phyloP scores from a whole-genome alignment of 768 basidiomycete genomes.

The Wakefieldia striispora region DNA sequence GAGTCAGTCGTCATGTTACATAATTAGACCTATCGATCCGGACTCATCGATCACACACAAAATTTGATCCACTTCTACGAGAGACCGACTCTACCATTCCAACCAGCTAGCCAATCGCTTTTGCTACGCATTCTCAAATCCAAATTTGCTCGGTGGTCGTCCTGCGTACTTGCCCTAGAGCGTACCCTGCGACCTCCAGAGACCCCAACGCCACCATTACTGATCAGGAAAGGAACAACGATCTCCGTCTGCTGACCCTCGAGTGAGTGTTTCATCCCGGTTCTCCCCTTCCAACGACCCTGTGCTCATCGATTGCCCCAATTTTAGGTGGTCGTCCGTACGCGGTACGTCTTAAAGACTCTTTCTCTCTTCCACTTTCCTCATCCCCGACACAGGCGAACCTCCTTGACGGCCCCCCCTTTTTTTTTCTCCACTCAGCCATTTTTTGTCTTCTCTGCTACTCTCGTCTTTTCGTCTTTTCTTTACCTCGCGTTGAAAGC shows the following conservation, averaged over 20 bases:
- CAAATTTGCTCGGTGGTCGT: slow-evolving; percentile 19
- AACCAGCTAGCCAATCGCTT: slow-evolving; percentile 20
- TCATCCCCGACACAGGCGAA: slow-evolving; percentile 54
- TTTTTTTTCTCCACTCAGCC: slow-evolving; percentile 1
- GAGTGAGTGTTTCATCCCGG: slow-evolving; percentile 47
- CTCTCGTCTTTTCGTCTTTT: slow-evolving; percentile 1
- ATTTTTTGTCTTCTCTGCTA: slow-evolving; percentile 9
- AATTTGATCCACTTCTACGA: slow-evolving; percentile 12
- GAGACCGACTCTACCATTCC: not conserved
- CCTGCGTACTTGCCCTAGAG: slow-evolving; percentile 15
- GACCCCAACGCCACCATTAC: slow-evolving; percentile 56
- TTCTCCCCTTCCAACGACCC: slow-evolving; percentile 7
- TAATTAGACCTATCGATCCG: slow-evolving; percentile 11
- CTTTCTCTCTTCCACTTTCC: slow-evolving; percentile 4
- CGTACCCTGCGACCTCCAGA: slow-evolving; percentile 39
- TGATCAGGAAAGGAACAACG: slow-evolving; percentile 74
- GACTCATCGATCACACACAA: slow-evolving; percentile 14
- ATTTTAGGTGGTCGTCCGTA: slow-evolving; percentile 71
- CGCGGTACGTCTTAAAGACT: slow-evolving; percentile 51
- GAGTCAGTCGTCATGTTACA: slow-evolving; percentile 11
- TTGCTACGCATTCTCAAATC: slow-evolving; percentile 20
- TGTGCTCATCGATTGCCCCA: slow-evolving; percentile 15
- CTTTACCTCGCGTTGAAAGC: slow-evolving; percentile 68
- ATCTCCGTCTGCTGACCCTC: slow-evolving; percentile 81
- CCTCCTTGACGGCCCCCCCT: slow-evolving; percentile 69